Evolutionary conservation across 1,139 yeast species (phyloP).

Genomic region (Magnusiomyces tetraspermus): DNA sequence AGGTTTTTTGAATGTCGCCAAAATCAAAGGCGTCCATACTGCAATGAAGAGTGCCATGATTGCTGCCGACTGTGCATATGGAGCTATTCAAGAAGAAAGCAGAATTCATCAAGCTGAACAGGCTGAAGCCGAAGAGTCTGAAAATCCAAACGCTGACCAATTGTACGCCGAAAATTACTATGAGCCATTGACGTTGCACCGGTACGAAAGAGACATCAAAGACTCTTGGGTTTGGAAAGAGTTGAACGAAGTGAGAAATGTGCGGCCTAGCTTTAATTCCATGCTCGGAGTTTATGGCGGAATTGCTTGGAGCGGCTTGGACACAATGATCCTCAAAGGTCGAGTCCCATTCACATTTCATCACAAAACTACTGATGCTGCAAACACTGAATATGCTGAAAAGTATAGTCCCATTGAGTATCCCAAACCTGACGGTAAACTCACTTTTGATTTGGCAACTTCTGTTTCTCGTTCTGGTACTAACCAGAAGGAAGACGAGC

Average conservation of each 20-base stretch:
- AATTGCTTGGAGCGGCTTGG: conserved; percentile 72
- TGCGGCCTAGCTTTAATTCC: conserved; percentile 79
- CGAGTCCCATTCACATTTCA: conserved; percentile 79
- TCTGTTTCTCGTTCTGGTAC: conserved; percentile 95
- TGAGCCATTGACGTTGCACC: conserved; percentile 38
- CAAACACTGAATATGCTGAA: conserved; percentile 56
- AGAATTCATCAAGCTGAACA: conserved; percentile 34
- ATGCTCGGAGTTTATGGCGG: conserved; percentile 73
- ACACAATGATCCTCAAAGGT: conserved; percentile 69
- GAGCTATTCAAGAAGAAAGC: conserved; percentile 37
- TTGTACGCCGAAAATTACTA: conserved; percentile 23
- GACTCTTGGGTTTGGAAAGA: conserved; percentile 83
- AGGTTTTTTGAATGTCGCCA: conserved; percentile 94
- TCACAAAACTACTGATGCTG: conserved; percentile 64
- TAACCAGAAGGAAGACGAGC: conserved; percentile 88
- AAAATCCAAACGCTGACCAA: conserved; percentile 27
- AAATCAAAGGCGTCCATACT: conserved; percentile 95
- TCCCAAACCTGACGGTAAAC: conserved; percentile 86
- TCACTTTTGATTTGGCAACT: conserved; percentile 84
- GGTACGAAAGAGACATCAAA: conserved; percentile 56
- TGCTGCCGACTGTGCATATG: conserved; percentile 79
- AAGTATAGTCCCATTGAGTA: conserved; percentile 64
- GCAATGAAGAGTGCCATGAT: conserved; percentile 92
- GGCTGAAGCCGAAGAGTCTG: conserved; percentile 36
- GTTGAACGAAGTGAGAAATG: conserved; percentile 70